Percentiles rank a stretch among this genome's conserved stretches.
phyloP scores from a whole-genome alignment of 202 grass and related monocot genomes.

The Brachypodium distachyon region DNA sequence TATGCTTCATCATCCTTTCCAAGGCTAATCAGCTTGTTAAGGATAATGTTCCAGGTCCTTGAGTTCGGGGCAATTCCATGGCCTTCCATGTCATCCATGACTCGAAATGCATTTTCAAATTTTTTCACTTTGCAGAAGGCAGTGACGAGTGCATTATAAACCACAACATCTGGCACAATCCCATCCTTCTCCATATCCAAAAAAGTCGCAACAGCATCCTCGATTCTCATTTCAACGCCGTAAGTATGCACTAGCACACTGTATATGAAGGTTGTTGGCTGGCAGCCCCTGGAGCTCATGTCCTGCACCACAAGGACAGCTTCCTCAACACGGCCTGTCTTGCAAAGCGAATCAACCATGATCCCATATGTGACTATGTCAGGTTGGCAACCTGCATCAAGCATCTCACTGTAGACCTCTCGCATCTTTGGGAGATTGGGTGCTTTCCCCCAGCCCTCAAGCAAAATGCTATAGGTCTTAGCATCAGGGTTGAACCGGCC shows the following conservation, averaged over 20 bases:
- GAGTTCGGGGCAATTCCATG: constrained; percentile 62
- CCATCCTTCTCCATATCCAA: constrained; percentile 81
- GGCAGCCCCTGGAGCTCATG: constrained; percentile 57
- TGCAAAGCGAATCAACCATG: constrained; percentile 88
- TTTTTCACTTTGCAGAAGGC: constrained; percentile 80
- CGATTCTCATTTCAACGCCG: constrained; percentile 73
- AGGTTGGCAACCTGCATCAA: constrained; percentile 53
- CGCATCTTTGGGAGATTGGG: constrained; percentile 91
- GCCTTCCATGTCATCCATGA: constrained; percentile 73
- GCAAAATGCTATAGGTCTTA: constrained; percentile 95
- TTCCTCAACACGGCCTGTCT: constrained; percentile 61
- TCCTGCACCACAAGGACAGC: constrained; percentile 57
- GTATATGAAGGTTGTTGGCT: constrained; percentile 77
- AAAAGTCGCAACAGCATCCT: constrained; percentile 82
- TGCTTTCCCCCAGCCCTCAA: constrained; percentile 88
- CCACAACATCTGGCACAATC: constrained; percentile 68
- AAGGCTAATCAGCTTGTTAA: constrained; percentile 68
- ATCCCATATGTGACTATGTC: constrained; percentile 95
- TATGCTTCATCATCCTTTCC: constrained; percentile 62
- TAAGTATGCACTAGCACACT: constrained; percentile 76
- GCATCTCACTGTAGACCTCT: constrained; percentile 63
- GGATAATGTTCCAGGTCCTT: constrained; percentile 81
- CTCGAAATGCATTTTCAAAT: constrained; percentile 68
- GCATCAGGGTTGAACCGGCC: constrained; percentile 48
- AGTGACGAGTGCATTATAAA: constrained; percentile 77